These are phyloP conservation scores for Rehmannia glutinosa DNA, from an alignment of 257 asterid species.

Conservation along the genomic window DNA sequence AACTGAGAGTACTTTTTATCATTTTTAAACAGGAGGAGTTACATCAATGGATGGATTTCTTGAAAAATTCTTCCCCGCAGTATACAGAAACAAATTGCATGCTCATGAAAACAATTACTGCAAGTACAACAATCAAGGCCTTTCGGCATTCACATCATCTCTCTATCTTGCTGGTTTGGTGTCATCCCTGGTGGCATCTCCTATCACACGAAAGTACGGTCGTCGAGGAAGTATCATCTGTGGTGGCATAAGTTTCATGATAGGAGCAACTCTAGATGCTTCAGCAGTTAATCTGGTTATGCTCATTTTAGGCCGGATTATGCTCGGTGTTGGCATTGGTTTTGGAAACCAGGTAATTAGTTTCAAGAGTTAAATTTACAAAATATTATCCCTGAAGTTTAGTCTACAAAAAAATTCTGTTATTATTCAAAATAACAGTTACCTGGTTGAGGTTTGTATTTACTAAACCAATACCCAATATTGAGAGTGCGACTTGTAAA, in stretches of 20 bases:
- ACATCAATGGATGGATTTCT: slow-evolving; percentile 92
- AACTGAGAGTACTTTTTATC: too few relatives aligned
- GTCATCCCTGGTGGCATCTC: slow-evolving; percentile 67
- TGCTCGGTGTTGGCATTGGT: slow-evolving; percentile 92
- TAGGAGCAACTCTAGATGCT: slow-evolving; percentile 72
- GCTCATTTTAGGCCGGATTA: slow-evolving; percentile 76
- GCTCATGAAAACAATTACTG: slow-evolving; percentile 77
- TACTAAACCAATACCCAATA: too few relatives aligned
- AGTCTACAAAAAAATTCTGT: too few relatives aligned
- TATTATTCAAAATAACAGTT: too few relatives aligned
- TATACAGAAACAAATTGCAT: slow-evolving; percentile 44
- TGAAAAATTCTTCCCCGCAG: slow-evolving; percentile 51
- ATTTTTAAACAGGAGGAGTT: slow-evolving; percentile 59
- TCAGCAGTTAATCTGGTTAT: slow-evolving; percentile 54
- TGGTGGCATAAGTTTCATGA: slow-evolving; percentile 64
- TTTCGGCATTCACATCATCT: slow-evolving; percentile 78
- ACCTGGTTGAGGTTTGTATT: too few relatives aligned
- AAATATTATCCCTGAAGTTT: too few relatives aligned
- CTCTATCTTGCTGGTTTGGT: slow-evolving; percentile 75
- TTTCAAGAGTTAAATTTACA: too few relatives aligned
- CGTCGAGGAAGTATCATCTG: slow-evolving; percentile 67
- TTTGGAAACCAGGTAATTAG: slow-evolving; percentile 97
- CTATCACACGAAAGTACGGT: slow-evolving; percentile 61
- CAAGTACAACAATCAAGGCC: slow-evolving; percentile 81
- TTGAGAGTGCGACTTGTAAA: too few relatives aligned